Evolutionary conservation across 352 stramenopile genomes (phyloP).

Genomic region (Phytophthora fragariae): DNA sequence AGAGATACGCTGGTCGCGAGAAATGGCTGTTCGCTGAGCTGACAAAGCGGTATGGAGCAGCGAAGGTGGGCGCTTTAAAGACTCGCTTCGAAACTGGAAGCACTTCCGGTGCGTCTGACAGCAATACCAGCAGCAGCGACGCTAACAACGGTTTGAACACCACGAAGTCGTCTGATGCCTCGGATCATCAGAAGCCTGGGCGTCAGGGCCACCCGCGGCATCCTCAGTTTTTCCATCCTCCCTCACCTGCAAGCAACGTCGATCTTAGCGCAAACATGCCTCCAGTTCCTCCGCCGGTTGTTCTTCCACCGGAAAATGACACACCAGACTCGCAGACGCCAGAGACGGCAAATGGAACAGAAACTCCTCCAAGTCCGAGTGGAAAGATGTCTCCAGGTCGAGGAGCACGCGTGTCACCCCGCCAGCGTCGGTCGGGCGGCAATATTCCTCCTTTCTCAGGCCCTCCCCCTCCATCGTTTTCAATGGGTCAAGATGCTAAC

Average conservation of each 20-base stretch:
- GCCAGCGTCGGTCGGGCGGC: conserved; percentile 15
- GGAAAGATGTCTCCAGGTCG: conserved; percentile 5
- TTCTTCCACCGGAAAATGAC: conserved; percentile 8
- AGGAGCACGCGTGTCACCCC: conserved; percentile 7
- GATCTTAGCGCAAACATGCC: conserved; percentile 15
- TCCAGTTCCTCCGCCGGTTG: conserved; percentile 1
- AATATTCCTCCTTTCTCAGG: conserved; percentile 16
- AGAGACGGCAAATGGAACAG: conserved; percentile 11
- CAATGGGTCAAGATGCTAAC: conserved; percentile 3
- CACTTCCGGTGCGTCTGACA: background rate
- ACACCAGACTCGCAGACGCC: background rate
- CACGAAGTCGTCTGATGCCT: conserved; percentile 9
- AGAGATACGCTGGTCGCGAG: conserved; percentile 71
- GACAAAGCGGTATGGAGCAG: conserved; percentile 64
- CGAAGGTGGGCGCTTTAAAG: conserved; percentile 55
- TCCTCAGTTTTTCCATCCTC: conserved; percentile 44
- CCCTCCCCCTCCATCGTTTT: conserved; percentile 11
- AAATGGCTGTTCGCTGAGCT: conserved; percentile 75
- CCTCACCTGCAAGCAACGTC: conserved; percentile 22
- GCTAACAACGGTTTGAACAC: conserved; percentile 7
- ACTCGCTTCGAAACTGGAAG: conserved; percentile 32
- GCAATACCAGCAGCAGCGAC: background rate
- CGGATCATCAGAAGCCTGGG: conserved; percentile 21
- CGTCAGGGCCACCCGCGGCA: conserved; percentile 39
- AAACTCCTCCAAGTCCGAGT: background rate